Conservation (phyloP, 441 rosid species). For the Macaranga tanarius region DNA sequence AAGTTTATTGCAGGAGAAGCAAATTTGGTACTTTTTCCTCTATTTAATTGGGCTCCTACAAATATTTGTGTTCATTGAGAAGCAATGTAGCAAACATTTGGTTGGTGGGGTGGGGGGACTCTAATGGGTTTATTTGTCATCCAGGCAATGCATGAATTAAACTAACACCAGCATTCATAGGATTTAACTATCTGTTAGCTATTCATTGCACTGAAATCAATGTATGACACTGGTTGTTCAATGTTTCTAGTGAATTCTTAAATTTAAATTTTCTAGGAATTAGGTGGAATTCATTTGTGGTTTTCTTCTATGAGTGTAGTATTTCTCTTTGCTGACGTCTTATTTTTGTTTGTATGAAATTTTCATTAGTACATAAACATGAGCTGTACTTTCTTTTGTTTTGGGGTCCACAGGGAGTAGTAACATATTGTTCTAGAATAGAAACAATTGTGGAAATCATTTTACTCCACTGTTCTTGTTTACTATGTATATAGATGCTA, state of each 20-base stretch:
- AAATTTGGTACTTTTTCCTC: slow-evolving; percentile 5
- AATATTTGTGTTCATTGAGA: not conserved
- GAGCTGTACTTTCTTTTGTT: too few relatives aligned
- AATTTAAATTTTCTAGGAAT: not conserved
- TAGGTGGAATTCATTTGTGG: not conserved
- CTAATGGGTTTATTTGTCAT: not conserved
- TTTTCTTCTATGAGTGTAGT: not conserved
- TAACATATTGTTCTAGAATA: not conserved
- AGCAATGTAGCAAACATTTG: not conserved
- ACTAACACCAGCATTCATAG: not conserved
- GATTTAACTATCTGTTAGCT: too few relatives aligned
- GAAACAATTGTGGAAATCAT: not conserved
- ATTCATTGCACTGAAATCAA: too few relatives aligned
- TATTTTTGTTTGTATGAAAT: too few relatives aligned
- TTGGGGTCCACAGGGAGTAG: not conserved
- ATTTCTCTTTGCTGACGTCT: too few relatives aligned
- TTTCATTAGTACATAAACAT: too few relatives aligned
- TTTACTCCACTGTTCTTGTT: not conserved
- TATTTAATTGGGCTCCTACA: not conserved
- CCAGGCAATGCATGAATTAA: not conserved
- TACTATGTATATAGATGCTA: not conserved
- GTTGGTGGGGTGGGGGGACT: too few relatives aligned
- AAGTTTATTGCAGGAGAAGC: not conserved
- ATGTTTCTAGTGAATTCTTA: not conserved
- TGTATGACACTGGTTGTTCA: too few relatives aligned